Percentiles rank a stretch among this genome's conserved stretches.
Evolutionary conservation across 179 eudicot genomes (phyloP).

Genomic region (Nepenthes alata): DNA sequence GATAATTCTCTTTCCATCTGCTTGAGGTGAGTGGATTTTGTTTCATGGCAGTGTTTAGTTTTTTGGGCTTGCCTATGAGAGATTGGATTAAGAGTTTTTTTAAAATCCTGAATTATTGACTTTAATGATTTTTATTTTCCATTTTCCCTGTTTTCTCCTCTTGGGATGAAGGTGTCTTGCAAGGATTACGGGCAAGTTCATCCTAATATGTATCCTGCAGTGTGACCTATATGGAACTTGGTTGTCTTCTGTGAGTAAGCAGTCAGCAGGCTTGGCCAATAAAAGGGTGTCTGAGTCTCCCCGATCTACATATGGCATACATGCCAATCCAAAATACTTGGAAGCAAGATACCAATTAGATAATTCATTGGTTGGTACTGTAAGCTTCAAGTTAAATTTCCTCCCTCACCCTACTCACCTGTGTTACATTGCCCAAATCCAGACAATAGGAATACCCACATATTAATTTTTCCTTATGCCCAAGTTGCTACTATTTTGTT

Average conservation of each 20-base stretch:
- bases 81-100: neutral
- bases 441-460: neutral
- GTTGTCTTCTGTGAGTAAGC: conserved; percentile 48
- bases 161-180: conserved; percentile 51
- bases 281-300: conserved; percentile 74
- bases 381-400: conserved; percentile 23
- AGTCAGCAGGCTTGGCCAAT: conserved; percentile 36
- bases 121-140: neutral
- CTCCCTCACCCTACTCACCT: neutral
- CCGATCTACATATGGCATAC: conserved; percentile 86
- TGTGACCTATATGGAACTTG: conserved; percentile 89
- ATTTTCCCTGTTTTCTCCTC: neutral
- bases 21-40: conserved; percentile 54
- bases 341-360: conserved; percentile 55
- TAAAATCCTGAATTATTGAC: neutral
- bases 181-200: conserved; percentile 69
- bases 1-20: conserved; percentile 60
- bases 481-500: too few species aligned
- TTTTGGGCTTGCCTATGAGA: neutral
- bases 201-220: conserved; percentile 48
- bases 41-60: conserved; percentile 3
- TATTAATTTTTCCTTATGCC: too few species aligned
- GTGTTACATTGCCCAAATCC: neutral
- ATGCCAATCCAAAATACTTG: conserved; percentile 85
- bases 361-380: conserved; percentile 38